Conservation (phyloP, 1,284 basidiomycete species). For the Butyriboletus appendiculatus region DNA sequence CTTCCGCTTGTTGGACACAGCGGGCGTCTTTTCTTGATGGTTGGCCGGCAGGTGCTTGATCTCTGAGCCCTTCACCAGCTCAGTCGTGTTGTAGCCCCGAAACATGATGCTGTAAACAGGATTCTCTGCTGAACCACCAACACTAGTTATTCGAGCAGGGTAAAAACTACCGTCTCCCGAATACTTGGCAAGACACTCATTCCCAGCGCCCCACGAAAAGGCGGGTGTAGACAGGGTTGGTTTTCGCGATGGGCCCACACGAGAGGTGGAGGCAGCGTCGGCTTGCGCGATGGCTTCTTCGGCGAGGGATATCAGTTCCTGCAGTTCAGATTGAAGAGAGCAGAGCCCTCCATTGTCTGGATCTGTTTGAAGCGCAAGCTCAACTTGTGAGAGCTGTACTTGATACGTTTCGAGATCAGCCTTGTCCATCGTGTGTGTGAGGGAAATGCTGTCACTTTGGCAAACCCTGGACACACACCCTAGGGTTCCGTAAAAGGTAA, state of each 20-base stretch:
- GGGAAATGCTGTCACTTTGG: not conserved
- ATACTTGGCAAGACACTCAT: slow-evolving; percentile 93
- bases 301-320: slow-evolving; percentile 89
- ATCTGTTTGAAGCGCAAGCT: slow-evolving; percentile 81
- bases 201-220: slow-evolving; percentile 78
- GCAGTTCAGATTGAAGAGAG: slow-evolving; percentile 80
- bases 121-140: slow-evolving; percentile 84
- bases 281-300: slow-evolving; percentile 71
- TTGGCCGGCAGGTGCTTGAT: slow-evolving; percentile 70
- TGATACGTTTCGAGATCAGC: slow-evolving; percentile 87
- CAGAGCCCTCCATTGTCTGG: slow-evolving; percentile 79
- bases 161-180: slow-evolving; percentile 89
- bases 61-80: slow-evolving; percentile 76
- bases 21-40: slow-evolving; percentile 41
- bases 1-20: slow-evolving; percentile 70
- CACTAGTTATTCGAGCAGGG: slow-evolving; percentile 86
- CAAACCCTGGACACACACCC: not conserved
- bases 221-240: slow-evolving; percentile 45
- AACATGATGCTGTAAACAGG: slow-evolving; percentile 93
- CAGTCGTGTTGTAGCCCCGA: slow-evolving; percentile 95
- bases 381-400: slow-evolving; percentile 89
- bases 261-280: slow-evolving; percentile 60
- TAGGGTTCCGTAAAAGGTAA: slow-evolving; percentile 26
- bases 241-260: slow-evolving; percentile 59
- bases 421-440: slow-evolving; percentile 55